A percentile compares a stretch with the other conserved stretches of the same genome.
Evolutionary conservation across 2,329 filamentous ascomycete genomes (phyloP).

Genomic region (Kalmusia sp.): DNA sequence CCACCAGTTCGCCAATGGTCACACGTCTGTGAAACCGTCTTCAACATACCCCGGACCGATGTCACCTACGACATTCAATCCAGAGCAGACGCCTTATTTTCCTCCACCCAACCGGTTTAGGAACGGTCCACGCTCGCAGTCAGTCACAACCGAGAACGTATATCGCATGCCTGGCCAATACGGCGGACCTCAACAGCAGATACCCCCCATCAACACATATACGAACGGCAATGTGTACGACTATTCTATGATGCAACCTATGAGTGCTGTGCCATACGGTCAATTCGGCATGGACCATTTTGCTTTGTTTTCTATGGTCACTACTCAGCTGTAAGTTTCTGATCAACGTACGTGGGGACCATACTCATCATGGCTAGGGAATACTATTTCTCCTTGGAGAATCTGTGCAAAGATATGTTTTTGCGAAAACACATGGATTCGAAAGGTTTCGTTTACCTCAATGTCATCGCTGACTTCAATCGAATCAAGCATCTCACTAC

Average conservation of each 20-base stretch:
- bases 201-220: slow-evolving; percentile 57
- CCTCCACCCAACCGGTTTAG: slow-evolving; percentile 52
- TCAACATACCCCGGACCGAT: slow-evolving; percentile 45
- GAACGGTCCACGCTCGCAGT: slow-evolving; percentile 64
- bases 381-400: slow-evolving; percentile 97
- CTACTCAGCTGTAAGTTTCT: slow-evolving; percentile 62
- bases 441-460: slow-evolving; percentile 86
- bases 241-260: slow-evolving; percentile 61
- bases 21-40: slow-evolving; percentile 41
- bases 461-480: slow-evolving; percentile 84
- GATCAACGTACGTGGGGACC: neutral
- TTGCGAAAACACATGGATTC: slow-evolving; percentile 92
- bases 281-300: slow-evolving; percentile 66
- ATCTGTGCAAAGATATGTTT: slow-evolving; percentile 91
- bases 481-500: slow-evolving; percentile 77
- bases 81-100: slow-evolving; percentile 44
- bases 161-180: slow-evolving; percentile 53
- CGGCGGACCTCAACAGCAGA: slow-evolving; percentile 42
- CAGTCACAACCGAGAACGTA: slow-evolving; percentile 62
- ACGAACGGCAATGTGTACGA: slow-evolving; percentile 61
- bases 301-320: slow-evolving; percentile 64
- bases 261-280: slow-evolving; percentile 65
- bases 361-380: slow-evolving; percentile 63
- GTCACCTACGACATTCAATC: slow-evolving; percentile 44
- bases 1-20: slow-evolving; percentile 50